phyloP scores from a whole-genome alignment of 169 alveolate genomes.

The Plasmodium sp. region DNA sequence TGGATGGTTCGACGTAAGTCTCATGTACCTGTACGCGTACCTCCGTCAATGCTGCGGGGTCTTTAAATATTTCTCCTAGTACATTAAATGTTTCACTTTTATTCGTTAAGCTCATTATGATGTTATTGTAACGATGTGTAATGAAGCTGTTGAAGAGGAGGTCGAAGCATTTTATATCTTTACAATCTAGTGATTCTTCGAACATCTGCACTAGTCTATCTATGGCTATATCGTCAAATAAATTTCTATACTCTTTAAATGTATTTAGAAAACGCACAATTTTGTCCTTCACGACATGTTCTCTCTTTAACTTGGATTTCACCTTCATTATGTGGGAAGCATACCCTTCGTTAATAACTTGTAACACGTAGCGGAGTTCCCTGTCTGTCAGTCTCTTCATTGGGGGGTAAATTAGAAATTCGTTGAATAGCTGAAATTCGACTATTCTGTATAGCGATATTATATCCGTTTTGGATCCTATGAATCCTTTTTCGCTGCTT shows the following conservation, averaged over 20 bases:
- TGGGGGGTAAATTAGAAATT: constrained; percentile 39
- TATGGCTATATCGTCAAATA: neutral
- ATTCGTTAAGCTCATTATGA: neutral
- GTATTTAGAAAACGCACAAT: neutral
- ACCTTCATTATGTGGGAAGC: constrained; percentile 8
- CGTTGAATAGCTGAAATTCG: constrained; percentile 38
- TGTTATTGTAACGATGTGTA: neutral
- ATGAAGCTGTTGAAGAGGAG: constrained; percentile 12
- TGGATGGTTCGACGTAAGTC: neutral
- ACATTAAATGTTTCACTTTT: neutral
- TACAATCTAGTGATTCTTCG: constrained; percentile 25
- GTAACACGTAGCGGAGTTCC: constrained; percentile 20
- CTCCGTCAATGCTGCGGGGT: neutral
- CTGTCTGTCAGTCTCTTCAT: constrained; percentile 43
- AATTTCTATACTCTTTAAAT: constrained; percentile 13
- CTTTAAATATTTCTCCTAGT: constrained; percentile 4
- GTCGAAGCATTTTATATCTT: constrained; percentile 44
- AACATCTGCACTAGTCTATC: neutral
- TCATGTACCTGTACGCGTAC: neutral
- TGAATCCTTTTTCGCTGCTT: constrained; percentile 11
- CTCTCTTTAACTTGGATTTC: neutral
- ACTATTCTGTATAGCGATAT: constrained; percentile 32
- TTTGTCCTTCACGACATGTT: neutral
- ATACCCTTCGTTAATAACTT: constrained; percentile 57
- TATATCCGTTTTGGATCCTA: neutral